Conservation (phyloP, 176 grass and related monocot genomes). For the Phoenix roebelenii region DNA sequence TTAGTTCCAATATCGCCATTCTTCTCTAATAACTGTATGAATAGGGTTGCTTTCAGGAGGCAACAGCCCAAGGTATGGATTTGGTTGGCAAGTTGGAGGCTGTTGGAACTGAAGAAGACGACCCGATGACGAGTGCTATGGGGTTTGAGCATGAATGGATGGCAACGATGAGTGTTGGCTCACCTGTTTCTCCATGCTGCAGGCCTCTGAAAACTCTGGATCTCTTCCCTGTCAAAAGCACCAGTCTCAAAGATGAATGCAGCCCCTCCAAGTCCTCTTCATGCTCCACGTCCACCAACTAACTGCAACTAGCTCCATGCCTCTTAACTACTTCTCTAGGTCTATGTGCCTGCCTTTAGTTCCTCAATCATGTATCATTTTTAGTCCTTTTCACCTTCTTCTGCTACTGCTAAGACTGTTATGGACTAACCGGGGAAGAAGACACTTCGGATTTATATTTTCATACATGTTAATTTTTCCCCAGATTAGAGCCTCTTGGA, state of each 20-base stretch:
- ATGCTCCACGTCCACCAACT: conserved; percentile 89
- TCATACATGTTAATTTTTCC: no score
- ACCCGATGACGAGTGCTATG: background rate
- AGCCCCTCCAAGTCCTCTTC: conserved; percentile 89
- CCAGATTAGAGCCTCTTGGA: no score
- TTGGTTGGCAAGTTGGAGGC: conserved; percentile 29
- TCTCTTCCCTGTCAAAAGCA: conserved; percentile 79
- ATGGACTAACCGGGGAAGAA: no score
- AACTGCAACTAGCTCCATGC: background rate
- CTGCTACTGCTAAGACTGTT: no score
- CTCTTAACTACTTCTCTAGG: no score
- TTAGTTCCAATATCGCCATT: no score
- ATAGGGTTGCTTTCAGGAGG: conserved; percentile 30
- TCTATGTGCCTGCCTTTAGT: no score
- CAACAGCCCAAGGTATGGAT: conserved; percentile 25
- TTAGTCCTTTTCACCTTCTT: no score
- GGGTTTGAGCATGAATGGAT: conserved; percentile 19
- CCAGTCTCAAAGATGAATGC: conserved; percentile 66
- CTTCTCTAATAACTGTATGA: no score
- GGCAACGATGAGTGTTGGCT: conserved; percentile 15
- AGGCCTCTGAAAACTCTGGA: conserved; percentile 64
- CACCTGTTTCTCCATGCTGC: conserved; percentile 43
- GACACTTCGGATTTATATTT: no score
- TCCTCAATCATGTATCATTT: no score
- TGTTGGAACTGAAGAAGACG: conserved; percentile 30